phyloP scores from a whole-genome alignment of 1,139 yeast species.

The Diutina scorzettiae region DNA sequence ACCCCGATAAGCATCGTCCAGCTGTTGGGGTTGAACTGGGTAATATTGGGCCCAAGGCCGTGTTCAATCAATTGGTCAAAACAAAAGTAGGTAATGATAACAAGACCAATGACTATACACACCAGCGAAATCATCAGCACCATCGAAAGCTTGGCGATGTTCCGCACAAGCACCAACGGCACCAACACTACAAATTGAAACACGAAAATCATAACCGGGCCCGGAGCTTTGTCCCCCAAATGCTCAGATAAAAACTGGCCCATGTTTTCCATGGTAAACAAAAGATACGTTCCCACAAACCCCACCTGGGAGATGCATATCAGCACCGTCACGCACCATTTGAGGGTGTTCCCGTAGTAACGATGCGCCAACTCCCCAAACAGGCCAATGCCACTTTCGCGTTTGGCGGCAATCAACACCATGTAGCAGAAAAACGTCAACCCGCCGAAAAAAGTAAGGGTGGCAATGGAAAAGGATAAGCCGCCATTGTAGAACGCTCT shows the following conservation, averaged over 20 bases:
- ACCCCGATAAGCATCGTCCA: constrained; percentile 75
- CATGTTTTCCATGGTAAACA: constrained; percentile 61
- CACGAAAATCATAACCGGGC: constrained; percentile 24
- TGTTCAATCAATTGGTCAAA: constrained; percentile 29
- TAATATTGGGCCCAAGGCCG: constrained; percentile 40
- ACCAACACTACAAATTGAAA: constrained; percentile 47
- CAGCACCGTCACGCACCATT: constrained; percentile 46
- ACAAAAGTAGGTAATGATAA: constrained; percentile 50
- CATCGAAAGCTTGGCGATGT: constrained; percentile 56
- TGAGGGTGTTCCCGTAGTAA: constrained; percentile 51
- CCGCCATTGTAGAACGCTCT: constrained; percentile 71
- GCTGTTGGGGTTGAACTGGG: constrained; percentile 40
- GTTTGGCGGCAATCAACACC: constrained; percentile 46
- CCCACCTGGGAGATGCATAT: constrained; percentile 63
- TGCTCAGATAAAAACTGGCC: constrained; percentile 29
- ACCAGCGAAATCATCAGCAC: constrained; percentile 58
- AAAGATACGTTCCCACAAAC: constrained; percentile 64
- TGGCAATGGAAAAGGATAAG: constrained; percentile 39
- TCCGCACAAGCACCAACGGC: constrained; percentile 61
- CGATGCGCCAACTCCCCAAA: constrained; percentile 64
- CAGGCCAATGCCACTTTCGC: constrained; percentile 45
- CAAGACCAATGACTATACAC: constrained; percentile 51
- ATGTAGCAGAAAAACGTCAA: constrained; percentile 63
- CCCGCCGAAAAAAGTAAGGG: constrained; percentile 46
- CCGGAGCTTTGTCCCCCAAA: constrained; percentile 11